Percentiles rank a stretch among this genome's conserved stretches.
Conservation (phyloP, 2,329 filamentous ascomycete species). For the Paecilomyces sp. region DNA sequence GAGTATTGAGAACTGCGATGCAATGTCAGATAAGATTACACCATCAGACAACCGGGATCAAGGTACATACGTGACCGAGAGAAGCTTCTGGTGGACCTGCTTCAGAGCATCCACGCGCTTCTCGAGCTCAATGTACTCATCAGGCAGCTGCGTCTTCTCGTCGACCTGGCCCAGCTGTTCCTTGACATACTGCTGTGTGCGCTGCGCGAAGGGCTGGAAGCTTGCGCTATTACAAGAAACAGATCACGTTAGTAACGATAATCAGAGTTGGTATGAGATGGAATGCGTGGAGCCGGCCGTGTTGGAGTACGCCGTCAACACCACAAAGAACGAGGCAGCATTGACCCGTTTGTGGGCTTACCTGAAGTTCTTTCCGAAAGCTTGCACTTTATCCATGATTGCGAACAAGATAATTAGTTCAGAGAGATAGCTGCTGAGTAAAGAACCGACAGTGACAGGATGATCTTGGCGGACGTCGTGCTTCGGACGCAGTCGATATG, state of each 20-base stretch:
- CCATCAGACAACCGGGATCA: neutral
- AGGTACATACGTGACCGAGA: constrained; percentile 70
- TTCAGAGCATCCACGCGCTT: constrained; percentile 97
- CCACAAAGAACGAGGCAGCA: neutral
- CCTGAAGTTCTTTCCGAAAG: constrained; percentile 65
- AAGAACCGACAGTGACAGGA: neutral
- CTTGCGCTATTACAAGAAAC: constrained; percentile 56
- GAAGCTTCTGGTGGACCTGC: constrained; percentile 93
- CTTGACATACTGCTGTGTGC: constrained; percentile 95
- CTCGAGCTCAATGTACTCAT: constrained; percentile 97
- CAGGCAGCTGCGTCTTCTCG: constrained; percentile 95
- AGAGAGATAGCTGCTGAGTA: neutral
- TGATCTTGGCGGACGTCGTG: neutral
- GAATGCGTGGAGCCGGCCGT: neutral
- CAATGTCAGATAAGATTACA: neutral
- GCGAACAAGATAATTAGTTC: neutral
- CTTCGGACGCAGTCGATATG: constrained; percentile 1
- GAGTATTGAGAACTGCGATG: constrained; percentile 74
- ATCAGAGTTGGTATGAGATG: constrained; percentile 29
- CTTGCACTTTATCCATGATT: constrained; percentile 61
- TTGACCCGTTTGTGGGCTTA: constrained; percentile 27
- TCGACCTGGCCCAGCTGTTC: constrained; percentile 93
- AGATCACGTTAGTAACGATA: neutral
- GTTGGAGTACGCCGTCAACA: neutral
- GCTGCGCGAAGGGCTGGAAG: constrained; percentile 86